phyloP scores from a whole-genome alignment of 2,329 filamentous ascomycete genomes.

The Teratosphaeria pseudoeucalypti region DNA sequence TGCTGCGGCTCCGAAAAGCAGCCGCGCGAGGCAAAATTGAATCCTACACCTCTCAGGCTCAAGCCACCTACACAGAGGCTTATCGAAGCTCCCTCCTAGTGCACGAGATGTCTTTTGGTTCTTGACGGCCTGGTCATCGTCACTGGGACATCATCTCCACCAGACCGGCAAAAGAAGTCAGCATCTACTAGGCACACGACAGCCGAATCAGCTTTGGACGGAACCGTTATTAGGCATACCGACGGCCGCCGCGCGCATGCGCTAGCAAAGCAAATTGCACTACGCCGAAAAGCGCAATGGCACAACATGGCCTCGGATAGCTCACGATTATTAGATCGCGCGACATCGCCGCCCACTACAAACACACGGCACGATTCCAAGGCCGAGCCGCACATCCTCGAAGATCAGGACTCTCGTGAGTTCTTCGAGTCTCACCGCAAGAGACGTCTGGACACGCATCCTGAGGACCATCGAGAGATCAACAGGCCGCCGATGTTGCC shows the following conservation, averaged over 20 bases:
- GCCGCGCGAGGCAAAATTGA: background rate
- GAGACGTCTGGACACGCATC: background rate
- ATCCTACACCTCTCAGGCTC: background rate
- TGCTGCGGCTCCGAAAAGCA: background rate
- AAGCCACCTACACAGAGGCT: background rate
- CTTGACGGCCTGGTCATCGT: background rate
- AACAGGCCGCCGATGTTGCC: constrained; percentile 58
- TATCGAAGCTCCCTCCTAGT: background rate
- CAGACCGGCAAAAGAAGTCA: background rate
- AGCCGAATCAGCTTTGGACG: background rate
- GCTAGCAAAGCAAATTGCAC: background rate
- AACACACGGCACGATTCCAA: background rate
- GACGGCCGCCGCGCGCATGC: background rate
- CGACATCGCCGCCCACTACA: background rate
- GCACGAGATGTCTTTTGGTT: background rate
- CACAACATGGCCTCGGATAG: background rate
- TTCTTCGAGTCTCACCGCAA: background rate
- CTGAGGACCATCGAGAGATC: background rate
- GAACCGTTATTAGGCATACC: background rate
- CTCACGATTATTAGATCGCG: background rate
- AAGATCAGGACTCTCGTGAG: background rate
- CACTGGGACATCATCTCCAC: background rate
- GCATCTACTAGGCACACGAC: background rate
- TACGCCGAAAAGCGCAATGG: background rate
- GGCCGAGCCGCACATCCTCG: background rate